Base-by-base conservation (phyloP, 805 yeast species). In the Candida ortonii region DNA sequence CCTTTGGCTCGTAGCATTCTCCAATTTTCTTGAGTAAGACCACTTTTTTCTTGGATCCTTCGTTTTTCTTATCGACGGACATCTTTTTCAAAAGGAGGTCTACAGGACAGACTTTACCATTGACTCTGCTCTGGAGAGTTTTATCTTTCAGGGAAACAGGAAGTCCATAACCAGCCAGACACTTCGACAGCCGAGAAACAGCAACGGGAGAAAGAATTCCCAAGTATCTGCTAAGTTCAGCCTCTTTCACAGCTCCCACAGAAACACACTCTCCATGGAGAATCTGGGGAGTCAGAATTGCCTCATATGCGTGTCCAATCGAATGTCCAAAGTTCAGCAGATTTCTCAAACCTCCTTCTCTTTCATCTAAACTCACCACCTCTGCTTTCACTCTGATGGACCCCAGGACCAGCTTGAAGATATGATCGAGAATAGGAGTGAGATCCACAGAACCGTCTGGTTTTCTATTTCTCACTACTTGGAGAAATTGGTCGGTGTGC, bases 181-280 rank as follows among this genome's bases (percentile, higher is more conserved):
- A 84, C 52, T 87, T 85, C 18, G 85, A 64, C 36, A 93, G 67
- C 53, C 98, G 76, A 2, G 97, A 89, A 16, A 93, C 97, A 2
- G 95, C 96, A 3, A 87, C 90, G 4, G 97, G 93, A 1, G 94
- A 76, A 46, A 93, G 67, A 34, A 86, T 75, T 16, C 97, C 97
- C 52, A 85, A 68, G 60, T 86, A 87, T 54, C 98, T 77, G n/a
- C 96, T 73, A 45, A 93, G 71, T 62, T 93, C 98, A 4, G 97
- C 97, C 62, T 93, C 98, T 52, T 80, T 74, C 21, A 93, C 80
- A 74, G 88, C 84, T 45, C 98, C 98, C 41, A 93, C 74, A n/a
- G 97, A 73, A n/a, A 93, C 98, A 72, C 98, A 93, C 64, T 93
- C 98, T 41, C 98, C 98, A 55, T 93, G 98, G 28, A 93, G 71